phyloP scores from a whole-genome alignment of 495 filamentous ascomycete species.

The Annulohypoxylon maeteangense region DNA sequence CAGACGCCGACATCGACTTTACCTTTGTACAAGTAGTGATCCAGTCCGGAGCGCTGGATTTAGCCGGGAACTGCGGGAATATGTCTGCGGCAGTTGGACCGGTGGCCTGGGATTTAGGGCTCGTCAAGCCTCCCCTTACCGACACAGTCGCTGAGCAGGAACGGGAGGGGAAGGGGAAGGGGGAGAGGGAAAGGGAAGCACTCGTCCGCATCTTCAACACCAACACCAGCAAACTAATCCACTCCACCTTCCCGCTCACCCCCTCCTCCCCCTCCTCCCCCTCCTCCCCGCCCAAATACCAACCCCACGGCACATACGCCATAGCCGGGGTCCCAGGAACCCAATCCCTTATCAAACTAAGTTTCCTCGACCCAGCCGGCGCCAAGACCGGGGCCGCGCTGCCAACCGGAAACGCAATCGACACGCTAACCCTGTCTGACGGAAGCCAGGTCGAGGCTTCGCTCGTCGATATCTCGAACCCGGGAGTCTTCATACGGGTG shows the following conservation, averaged over 20 bases:
- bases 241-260: slow-evolving; percentile 58
- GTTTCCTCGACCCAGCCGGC: slow-evolving; percentile 74
- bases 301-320: slow-evolving; percentile 63
- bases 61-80: slow-evolving; percentile 78
- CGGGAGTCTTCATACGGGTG: slow-evolving; percentile 70
- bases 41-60: slow-evolving; percentile 66
- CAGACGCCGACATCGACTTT: slow-evolving; percentile 73
- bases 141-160: not conserved
- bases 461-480: slow-evolving; percentile 71
- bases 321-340: slow-evolving; percentile 76
- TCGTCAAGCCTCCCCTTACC: too few relatives aligned
- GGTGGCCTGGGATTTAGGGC: slow-evolving; percentile 66
- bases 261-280: slow-evolving; percentile 10
- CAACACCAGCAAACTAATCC: slow-evolving; percentile 60
- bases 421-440: slow-evolving; percentile 63
- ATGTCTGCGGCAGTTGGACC: slow-evolving; percentile 76
- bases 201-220: slow-evolving; percentile 59
- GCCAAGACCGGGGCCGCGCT: slow-evolving; percentile 72
- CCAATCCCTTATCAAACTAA: slow-evolving; percentile 64
- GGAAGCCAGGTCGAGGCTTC: slow-evolving; percentile 62
- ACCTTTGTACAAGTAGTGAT: slow-evolving; percentile 78
- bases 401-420: slow-evolving; percentile 69
- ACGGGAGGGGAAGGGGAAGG: slow-evolving; percentile 38
- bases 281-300: slow-evolving; percentile 51
- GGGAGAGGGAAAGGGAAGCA: slow-evolving; percentile 17